Percentiles rank a stretch among this genome's conserved stretches.
Conservation (phyloP, 768 basidiomycete species). For the Phylloporus sp. region DNA sequence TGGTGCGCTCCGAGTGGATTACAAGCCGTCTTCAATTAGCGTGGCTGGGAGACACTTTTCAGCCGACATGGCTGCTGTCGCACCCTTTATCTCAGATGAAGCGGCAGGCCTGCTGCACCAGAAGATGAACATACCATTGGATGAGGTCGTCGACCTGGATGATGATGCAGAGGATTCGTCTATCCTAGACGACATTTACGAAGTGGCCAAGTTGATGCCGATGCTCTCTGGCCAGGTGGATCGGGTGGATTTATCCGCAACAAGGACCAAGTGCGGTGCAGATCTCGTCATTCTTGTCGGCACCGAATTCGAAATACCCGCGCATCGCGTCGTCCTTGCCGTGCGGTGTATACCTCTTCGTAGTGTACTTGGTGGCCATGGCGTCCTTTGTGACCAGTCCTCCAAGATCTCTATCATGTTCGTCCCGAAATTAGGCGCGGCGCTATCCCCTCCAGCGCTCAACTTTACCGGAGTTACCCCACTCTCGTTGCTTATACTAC, state of each 20-base stretch:
- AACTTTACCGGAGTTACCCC: conserved; percentile 55
- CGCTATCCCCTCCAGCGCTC: conserved; percentile 3
- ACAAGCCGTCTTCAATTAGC: conserved; percentile 50
- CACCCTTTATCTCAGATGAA: conserved; percentile 47
- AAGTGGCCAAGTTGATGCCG: conserved; percentile 24
- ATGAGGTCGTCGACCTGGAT: conserved; percentile 14
- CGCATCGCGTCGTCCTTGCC: conserved; percentile 63
- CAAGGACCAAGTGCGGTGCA: conserved; percentile 47
- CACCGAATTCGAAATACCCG: conserved; percentile 47
- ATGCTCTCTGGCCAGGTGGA: conserved; percentile 5
- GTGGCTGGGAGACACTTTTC: conserved; percentile 54
- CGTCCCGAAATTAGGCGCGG: background rate
- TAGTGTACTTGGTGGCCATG: conserved; percentile 37
- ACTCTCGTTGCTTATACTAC: conserved; percentile 66
- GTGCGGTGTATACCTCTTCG: conserved; percentile 51
- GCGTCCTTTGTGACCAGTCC: conserved; percentile 23
- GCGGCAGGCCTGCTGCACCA: background rate
- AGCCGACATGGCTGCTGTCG: conserved; percentile 61
- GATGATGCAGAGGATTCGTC: conserved; percentile 40
- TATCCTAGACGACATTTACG: conserved; percentile 35
- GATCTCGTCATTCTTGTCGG: conserved; percentile 55
- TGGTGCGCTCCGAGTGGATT: conserved; percentile 78
- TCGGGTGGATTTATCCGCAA: background rate
- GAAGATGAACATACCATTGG: background rate
- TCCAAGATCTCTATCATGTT: conserved; percentile 32